These are phyloP conservation scores for Ettlia oleoabundans DNA, from an alignment of 139 green algal species.

Conservation along the genomic window DNA sequence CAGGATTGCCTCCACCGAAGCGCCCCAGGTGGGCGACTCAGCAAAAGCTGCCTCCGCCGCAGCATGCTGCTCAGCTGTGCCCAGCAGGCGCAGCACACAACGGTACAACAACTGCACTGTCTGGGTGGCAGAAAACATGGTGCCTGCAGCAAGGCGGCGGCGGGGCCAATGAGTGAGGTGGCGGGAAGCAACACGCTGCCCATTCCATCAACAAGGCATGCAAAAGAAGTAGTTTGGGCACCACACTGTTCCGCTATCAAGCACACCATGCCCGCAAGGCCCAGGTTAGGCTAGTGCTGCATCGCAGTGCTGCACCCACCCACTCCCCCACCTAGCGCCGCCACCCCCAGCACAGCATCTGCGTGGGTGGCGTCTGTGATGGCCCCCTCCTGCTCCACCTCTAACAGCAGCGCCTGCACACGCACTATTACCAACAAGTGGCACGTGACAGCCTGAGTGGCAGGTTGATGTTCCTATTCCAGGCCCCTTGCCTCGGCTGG, in stretches of 20 bases:
- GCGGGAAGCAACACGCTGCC: neutral
- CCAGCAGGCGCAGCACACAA: constrained; percentile 19
- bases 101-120: constrained; percentile 34
- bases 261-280: no score
- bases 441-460: no score
- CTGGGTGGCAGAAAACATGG: constrained; percentile 27
- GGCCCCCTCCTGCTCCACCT: constrained; percentile 23
- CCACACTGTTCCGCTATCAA: no score
- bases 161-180: no score
- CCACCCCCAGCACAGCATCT: constrained; percentile 33
- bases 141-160: neutral
- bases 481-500: no score
- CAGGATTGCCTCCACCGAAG: constrained; percentile 15
- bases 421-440: constrained; percentile 9
- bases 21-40: constrained; percentile 15
- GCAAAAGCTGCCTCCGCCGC: constrained; percentile 13
- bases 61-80: neutral
- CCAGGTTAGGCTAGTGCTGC: no score
- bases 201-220: no score
- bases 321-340: constrained; percentile 24
- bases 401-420: constrained; percentile 41
- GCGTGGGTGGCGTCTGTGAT: neutral
- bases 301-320: neutral
- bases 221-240: no score
- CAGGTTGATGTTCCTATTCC: no score